Conservation (phyloP, 2,329 filamentous ascomycete genomes). For the Xylariaceae sp. region DNA sequence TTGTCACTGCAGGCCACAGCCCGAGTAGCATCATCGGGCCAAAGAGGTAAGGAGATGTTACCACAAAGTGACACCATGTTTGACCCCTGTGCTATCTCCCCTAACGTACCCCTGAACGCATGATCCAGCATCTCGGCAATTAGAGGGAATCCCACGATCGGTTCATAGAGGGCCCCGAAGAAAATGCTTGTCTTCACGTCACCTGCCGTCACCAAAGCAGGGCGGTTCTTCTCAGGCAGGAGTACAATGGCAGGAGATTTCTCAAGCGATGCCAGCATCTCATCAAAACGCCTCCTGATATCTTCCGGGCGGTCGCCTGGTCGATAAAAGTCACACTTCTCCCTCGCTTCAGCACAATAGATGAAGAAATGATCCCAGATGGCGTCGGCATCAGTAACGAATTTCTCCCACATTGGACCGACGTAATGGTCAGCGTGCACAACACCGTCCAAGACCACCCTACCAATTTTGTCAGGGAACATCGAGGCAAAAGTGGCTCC, state of each 20-base stretch:
- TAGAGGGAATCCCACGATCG: slow-evolving; percentile 29
- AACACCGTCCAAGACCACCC: slow-evolving; percentile 38
- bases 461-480: slow-evolving; percentile 39
- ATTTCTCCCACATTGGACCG: slow-evolving; percentile 36
- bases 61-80: slow-evolving; percentile 21
- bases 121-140: slow-evolving; percentile 33
- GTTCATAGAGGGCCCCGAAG: slow-evolving; percentile 31
- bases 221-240: slow-evolving; percentile 28
- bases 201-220: slow-evolving; percentile 35
- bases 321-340: slow-evolving; percentile 37
- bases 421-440: slow-evolving; percentile 41
- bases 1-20: slow-evolving; percentile 36
- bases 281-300: slow-evolving; percentile 29
- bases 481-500: slow-evolving; percentile 39
- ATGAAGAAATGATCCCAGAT: slow-evolving; percentile 42
- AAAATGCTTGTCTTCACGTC: slow-evolving; percentile 37
- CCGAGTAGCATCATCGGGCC: slow-evolving; percentile 28
- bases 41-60: slow-evolving; percentile 23
- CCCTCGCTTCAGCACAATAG: slow-evolving; percentile 42
- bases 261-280: slow-evolving; percentile 32
- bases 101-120: slow-evolving; percentile 26
- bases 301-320: slow-evolving; percentile 32
- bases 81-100: slow-evolving; percentile 5
- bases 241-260: slow-evolving; percentile 33
- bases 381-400: slow-evolving; percentile 42